phyloP scores from a whole-genome alignment of 148 eudicot genomes.

The Rhododendron ferrugineum region DNA sequence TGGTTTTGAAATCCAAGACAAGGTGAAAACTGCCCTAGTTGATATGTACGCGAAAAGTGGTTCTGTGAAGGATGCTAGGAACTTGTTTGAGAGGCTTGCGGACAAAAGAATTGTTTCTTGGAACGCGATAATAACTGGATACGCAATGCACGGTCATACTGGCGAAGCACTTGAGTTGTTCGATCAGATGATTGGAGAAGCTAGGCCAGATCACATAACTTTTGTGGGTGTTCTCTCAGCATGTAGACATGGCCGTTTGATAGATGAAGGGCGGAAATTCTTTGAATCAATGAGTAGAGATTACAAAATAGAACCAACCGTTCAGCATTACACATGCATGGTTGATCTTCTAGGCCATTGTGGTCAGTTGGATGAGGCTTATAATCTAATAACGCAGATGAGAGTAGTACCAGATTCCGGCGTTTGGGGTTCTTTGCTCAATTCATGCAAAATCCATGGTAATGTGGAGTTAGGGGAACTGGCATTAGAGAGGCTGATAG shows the following conservation, averaged over 20 bases:
- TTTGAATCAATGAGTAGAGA: conserved; percentile 48
- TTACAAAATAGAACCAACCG: conserved; percentile 42
- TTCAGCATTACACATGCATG: conserved; percentile 62
- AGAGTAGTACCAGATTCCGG: conserved; percentile 45
- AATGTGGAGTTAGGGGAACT: conserved; percentile 48
- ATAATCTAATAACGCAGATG: conserved; percentile 41
- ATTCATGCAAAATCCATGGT: conserved; percentile 52
- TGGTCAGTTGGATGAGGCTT: conserved; percentile 44
- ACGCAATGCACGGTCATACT: conserved; percentile 62
- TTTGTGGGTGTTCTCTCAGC: conserved; percentile 77
- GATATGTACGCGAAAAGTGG: conserved; percentile 70
- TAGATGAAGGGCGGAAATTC: conserved; percentile 52
- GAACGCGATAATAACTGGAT: conserved; percentile 71
- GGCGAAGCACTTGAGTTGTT: conserved; percentile 47
- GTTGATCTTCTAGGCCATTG: conserved; percentile 58
- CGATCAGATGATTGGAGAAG: conserved; percentile 40
- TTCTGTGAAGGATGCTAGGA: conserved; percentile 38
- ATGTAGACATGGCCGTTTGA: conserved; percentile 73
- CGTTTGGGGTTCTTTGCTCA: conserved; percentile 57
- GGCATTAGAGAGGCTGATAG: conserved; percentile 46
- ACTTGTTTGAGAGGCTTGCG: conserved; percentile 36
- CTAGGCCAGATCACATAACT: conserved; percentile 64
- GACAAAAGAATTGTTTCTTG: conserved; percentile 57
- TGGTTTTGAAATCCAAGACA: conserved; percentile 50
- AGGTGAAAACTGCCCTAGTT: conserved; percentile 55